Percentiles rank a stretch among this genome's conserved stretches.
Conservation (phyloP, 441 rosid species). For the Theobroma grandiflorum region DNA sequence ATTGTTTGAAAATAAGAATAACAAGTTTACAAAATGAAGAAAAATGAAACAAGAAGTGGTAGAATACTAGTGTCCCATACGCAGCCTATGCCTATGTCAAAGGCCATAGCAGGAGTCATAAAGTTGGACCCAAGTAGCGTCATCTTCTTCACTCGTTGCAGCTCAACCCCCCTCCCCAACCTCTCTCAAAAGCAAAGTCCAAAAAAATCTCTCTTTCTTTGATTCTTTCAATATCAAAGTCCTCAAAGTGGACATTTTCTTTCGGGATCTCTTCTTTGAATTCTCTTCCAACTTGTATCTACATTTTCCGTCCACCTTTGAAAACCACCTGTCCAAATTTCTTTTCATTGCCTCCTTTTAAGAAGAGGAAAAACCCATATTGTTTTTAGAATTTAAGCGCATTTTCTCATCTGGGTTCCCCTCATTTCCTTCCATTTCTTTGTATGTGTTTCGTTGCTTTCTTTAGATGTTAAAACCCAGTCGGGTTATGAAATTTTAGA, state of each 20-base stretch:
- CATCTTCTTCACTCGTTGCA: slow-evolving; percentile 33
- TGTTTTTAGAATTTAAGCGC: slow-evolving; percentile 12
- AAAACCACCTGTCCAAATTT: slow-evolving; percentile 28
- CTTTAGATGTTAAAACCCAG: slow-evolving; percentile 17
- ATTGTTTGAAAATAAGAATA: background rate
- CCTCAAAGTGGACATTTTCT: slow-evolving; percentile 19
- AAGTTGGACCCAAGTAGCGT: slow-evolving; percentile 35
- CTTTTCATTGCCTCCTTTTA: slow-evolving; percentile 19
- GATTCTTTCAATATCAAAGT: slow-evolving; percentile 11
- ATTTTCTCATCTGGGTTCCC: slow-evolving; percentile 23
- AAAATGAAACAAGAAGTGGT: background rate
- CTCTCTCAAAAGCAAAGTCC: slow-evolving; percentile 36
- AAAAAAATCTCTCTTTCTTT: background rate
- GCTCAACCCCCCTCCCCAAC: background rate
- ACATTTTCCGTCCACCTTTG: background rate
- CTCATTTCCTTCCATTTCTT: background rate
- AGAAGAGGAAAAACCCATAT: background rate
- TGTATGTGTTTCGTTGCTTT: background rate
- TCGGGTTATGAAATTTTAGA: background rate
- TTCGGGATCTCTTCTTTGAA: slow-evolving; percentile 22
- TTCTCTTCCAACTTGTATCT: slow-evolving; percentile 10
- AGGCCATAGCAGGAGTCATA: slow-evolving; percentile 15
- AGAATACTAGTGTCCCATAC: background rate
- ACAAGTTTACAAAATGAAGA: background rate
- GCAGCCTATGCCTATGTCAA: background rate